These are phyloP conservation scores for Abelmoschus esculentus DNA, from an alignment of 345 rosid genomes.

Conservation along the genomic window DNA sequence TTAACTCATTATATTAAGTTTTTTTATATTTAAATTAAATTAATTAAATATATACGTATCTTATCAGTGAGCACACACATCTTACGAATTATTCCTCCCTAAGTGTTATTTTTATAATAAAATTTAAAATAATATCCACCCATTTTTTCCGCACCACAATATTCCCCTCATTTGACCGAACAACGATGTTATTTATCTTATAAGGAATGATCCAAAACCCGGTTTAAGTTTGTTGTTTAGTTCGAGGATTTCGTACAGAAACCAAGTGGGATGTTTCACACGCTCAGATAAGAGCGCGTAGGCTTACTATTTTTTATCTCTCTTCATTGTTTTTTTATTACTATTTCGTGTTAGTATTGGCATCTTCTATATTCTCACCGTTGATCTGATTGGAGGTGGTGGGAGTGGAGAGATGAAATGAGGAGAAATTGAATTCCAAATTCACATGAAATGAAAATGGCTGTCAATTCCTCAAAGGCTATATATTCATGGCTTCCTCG, in stretches of 20 bases:
- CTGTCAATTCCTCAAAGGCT: background rate
- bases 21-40: too few species aligned
- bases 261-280: background rate
- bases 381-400: background rate
- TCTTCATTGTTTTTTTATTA: background rate
- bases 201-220: background rate
- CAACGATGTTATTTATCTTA: background rate
- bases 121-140: too few species aligned
- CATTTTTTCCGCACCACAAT: too few species aligned
- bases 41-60: too few species aligned
- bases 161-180: background rate
- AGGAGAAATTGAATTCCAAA: conserved; percentile 45
- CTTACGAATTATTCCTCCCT: too few species aligned
- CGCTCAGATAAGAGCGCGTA: background rate
- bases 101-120: too few species aligned
- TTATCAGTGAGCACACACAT: too few species aligned
- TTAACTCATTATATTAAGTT: too few species aligned
- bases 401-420: conserved; percentile 19
- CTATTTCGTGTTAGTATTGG: conserved; percentile 13
- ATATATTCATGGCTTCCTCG: conserved; percentile 24
- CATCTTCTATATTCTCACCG: conserved; percentile 18
- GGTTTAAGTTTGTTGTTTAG: background rate
- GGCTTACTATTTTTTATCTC: too few species aligned
- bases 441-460: conserved; percentile 42
- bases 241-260: background rate